Base-by-base conservation (phyloP, 345 rosid species). In the Corymbia maculata region DNA sequence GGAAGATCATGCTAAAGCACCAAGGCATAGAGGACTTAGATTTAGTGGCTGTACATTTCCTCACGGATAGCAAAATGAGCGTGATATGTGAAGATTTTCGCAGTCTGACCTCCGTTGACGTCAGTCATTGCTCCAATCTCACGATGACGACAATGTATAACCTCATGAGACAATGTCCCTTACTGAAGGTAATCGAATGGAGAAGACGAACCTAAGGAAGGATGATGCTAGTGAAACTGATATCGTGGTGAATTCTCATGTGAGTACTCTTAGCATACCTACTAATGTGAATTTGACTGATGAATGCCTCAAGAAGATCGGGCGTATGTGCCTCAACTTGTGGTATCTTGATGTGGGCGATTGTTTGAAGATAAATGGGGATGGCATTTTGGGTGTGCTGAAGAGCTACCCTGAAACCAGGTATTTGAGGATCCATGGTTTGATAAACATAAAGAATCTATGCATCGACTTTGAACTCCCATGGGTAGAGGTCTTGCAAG, bases 401-500 rank as follows among this genome's bases (percentile, higher is more conserved):
- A 92, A 87, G 91, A 92, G 89, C 15, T 94, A 96, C 90, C 11
- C 85, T 52, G 90, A 89, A 68, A 86, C 95, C 14, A 91, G 75
- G 86, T 90, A 92, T 89, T 90, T 96, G 92, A 92, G 91, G 85
- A 93, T 97, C 85, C 90, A 88, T 75, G 57, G 80, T 44, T 96
- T 98, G 57, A 26, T 82, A 44, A 91, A 92, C 57, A 87, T 95
- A 52, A 88, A 45, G 79, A 89, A 86, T 89, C 90, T 95, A 19
- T 88, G 86, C 86, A 80, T 90, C 68, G 91, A 92, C 88, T 90
- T 93, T 87, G 93, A 94, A 52, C 86, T 94, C 79, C 94, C 96
- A 49, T 93, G 90, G 86, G 86, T 97, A 92, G 98, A 94, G 91
- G 86, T 90, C 88, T 88, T 96, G 91, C 90, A 80, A 86, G 94